Conservation (phyloP, 1,284 basidiomycete genomes). For the Ceratorhiza oryzae-sativae region DNA sequence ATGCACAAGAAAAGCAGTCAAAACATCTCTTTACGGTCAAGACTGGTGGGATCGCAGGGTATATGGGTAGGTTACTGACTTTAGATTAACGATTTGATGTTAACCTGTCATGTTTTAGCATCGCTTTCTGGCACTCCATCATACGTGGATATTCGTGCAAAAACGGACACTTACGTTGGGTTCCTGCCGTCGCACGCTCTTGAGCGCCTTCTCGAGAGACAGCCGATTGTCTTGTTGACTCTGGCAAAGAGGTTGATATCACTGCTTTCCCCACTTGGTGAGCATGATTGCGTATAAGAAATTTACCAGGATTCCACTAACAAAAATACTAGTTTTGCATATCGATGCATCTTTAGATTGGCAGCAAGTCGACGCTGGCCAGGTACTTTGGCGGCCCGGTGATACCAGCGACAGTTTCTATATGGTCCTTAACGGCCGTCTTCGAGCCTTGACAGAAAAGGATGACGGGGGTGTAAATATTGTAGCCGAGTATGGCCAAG, state of each 20-base stretch:
- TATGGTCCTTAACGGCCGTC: slow-evolving; percentile 96
- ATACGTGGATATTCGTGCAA: slow-evolving; percentile 95
- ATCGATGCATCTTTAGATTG: slow-evolving; percentile 98
- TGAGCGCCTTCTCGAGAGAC: slow-evolving; percentile 88
- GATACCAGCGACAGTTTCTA: slow-evolving; percentile 95
- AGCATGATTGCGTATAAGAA: slow-evolving; percentile 41
- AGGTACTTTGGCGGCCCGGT: slow-evolving; percentile 90
- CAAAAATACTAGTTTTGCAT: slow-evolving; percentile 75
- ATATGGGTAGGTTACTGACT: slow-evolving; percentile 68
- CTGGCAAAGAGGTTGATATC: slow-evolving; percentile 96
- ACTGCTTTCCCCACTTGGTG: slow-evolving; percentile 88
- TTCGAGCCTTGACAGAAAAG: slow-evolving; percentile 76
- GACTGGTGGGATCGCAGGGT: slow-evolving; percentile 97
- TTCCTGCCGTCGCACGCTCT: slow-evolving; percentile 90
- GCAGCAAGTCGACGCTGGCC: slow-evolving; percentile 96
- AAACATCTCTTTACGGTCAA: slow-evolving; percentile 93
- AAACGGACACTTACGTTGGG: slow-evolving; percentile 97
- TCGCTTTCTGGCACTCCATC: slow-evolving; percentile 91
- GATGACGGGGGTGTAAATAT: slow-evolving; percentile 77
- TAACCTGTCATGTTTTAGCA: slow-evolving; percentile 56
- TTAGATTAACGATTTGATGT: background rate
- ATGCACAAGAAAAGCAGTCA: slow-evolving; percentile 45
- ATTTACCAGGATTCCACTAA: background rate
- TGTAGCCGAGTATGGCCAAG: slow-evolving; percentile 93
- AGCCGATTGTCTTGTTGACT: slow-evolving; percentile 93